These are phyloP conservation scores for Tillandsia leiboldiana DNA, from an alignment of 176 grass and related monocot genomes.

Conservation along the genomic window DNA sequence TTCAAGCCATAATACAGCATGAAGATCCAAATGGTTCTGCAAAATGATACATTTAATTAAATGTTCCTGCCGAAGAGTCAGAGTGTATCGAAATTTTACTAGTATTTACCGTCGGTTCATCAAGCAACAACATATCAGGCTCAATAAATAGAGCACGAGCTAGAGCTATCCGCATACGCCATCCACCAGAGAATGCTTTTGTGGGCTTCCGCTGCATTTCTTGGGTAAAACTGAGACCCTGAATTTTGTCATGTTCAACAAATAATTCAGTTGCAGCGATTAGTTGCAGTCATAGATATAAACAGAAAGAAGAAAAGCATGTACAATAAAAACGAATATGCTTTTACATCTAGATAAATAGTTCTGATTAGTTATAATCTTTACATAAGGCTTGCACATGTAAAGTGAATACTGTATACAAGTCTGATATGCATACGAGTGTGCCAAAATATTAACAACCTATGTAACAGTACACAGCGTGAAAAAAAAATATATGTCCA, in stretches of 20 bases:
- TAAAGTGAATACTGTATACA: no score
- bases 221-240: slow-evolving; percentile 95
- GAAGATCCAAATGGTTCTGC: slow-evolving; percentile 99
- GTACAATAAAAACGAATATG: background rate
- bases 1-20: slow-evolving; percentile 93
- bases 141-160: slow-evolving; percentile 94
- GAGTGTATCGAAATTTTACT: background rate
- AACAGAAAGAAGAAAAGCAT: background rate
- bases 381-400: no score
- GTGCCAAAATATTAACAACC: no score
- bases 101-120: slow-evolving; percentile 78
- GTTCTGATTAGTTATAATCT: background rate
- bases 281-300: background rate
- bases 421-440: no score
- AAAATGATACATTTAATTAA: slow-evolving; percentile 1
- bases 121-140: slow-evolving; percentile 92
- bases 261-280: slow-evolving; percentile 9
- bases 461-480: no score
- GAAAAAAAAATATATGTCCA: no score
- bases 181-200: slow-evolving; percentile 90
- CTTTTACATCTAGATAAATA: background rate
- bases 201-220: slow-evolving; percentile 87
- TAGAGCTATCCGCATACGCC: slow-evolving; percentile 94
- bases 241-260: slow-evolving; percentile 12
- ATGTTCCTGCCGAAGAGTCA: background rate